These are phyloP conservation scores for Penicillium sp. DNA, from an alignment of 2,329 filamentous ascomycete species.

Conservation along the genomic window DNA sequence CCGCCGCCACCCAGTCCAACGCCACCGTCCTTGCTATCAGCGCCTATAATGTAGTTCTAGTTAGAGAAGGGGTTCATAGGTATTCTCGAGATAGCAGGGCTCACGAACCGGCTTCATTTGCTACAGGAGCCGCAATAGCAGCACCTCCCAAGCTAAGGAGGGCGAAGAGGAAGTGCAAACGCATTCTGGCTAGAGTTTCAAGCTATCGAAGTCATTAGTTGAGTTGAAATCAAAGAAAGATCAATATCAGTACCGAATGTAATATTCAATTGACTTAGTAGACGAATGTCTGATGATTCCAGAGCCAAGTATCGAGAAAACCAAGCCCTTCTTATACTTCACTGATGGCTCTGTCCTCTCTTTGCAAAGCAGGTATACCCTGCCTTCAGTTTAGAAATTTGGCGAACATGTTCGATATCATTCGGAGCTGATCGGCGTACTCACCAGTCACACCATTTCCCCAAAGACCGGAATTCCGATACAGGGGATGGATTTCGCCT, in stretches of 20 bases:
- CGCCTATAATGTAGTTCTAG: background rate
- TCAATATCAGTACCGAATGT: background rate
- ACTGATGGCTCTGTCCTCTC: background rate
- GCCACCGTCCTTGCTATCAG: slow-evolving; percentile 3
- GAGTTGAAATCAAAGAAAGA: background rate
- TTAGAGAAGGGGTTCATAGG: background rate
- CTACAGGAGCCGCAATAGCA: slow-evolving; percentile 24
- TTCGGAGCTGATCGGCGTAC: slow-evolving; percentile 18
- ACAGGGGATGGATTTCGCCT: slow-evolving; percentile 3
- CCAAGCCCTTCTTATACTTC: slow-evolving; percentile 15
- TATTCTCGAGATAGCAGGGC: background rate
- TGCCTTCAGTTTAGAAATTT: slow-evolving; percentile 15
- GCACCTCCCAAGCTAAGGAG: slow-evolving; percentile 20
- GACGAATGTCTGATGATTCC: background rate
- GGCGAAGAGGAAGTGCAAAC: slow-evolving; percentile 19
- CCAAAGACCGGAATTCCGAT: slow-evolving; percentile 18
- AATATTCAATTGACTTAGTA: background rate
- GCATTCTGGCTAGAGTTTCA: slow-evolving; percentile 12
- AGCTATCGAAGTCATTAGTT: background rate
- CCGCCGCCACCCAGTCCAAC: slow-evolving; percentile 16
- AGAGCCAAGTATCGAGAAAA: background rate
- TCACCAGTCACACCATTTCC: slow-evolving; percentile 17
- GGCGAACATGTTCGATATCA: slow-evolving; percentile 15
- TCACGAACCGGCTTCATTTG: slow-evolving; percentile 21
- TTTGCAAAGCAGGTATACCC: background rate